Evolutionary conservation across 2,329 filamentous ascomycete genomes (phyloP), one percentile per base, ranked within the genome.

Genomic region (Metarhizium rileyi): DNA sequence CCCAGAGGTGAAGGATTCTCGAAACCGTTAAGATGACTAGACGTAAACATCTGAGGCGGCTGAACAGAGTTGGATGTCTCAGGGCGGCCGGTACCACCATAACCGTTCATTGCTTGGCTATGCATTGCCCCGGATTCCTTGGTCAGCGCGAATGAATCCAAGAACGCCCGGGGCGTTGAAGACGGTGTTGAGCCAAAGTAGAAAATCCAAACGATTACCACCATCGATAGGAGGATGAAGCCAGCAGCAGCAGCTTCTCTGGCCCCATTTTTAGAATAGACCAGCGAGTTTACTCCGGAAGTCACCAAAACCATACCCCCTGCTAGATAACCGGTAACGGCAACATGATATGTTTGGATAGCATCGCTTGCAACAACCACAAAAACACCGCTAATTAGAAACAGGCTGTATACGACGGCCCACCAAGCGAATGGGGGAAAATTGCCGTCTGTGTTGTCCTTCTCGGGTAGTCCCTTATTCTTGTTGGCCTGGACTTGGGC

Each of bases 11-110:
- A 95, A 2, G 90, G 90, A 51, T 93, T 97, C 70, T 98, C 93
- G 63, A 98, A 95, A 47, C 93, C 93, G 63, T 87, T 95, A 46
- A 97, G 79, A 66, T 96, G 90, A 14, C 89, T 87, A 1, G 90
- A 95, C 0, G 91, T 96, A 73, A 97, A 97, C 90, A 97, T 95
- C 66, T 96, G 91, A 1, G 91, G 93, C 7, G 87, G 84, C 57
- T 83, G 78, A 22, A 80, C 76, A 16, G 86, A 90, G 51, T 84
- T 82, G 28, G 87, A 90, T 1, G 89, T 95, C 63, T 95, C 88
- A 26, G 90, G 90, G 33, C 89, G 86, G 56, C 78, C 78, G 47
- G 74, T 78, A 58, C 80, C 84, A 59, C 87, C 90, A 55, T 78
- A 83, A 60, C 81, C 84, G 49, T 82, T 84, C 81, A 93, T 81